phyloP scores from a whole-genome alignment of 345 rosid genomes.

The Hevea brasiliensis region DNA sequence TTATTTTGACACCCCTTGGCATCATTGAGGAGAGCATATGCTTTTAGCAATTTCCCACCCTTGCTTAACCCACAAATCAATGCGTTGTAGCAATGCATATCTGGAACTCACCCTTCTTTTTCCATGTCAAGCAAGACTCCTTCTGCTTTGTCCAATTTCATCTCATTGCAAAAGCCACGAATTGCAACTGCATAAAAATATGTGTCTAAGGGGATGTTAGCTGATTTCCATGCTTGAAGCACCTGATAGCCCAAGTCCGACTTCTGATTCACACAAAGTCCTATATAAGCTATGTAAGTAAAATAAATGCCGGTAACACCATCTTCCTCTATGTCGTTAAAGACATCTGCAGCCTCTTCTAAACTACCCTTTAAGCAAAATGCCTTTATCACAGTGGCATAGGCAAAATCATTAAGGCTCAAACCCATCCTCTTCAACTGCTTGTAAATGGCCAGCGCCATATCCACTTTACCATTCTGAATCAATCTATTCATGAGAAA shows the following conservation, averaged over 20 bases:
- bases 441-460: conserved; percentile 11
- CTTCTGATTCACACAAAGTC: conserved; percentile 14
- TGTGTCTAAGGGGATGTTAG: conserved; percentile 5
- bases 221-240: conserved; percentile 14
- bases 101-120: conserved; percentile 45
- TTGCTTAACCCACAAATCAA: conserved; percentile 56
- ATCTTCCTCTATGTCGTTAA: conserved; percentile 16
- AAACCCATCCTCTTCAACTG: conserved; percentile 23
- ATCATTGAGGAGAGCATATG: conserved; percentile 40
- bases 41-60: conserved; percentile 41
- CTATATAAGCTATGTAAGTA: conserved; percentile 18
- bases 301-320: conserved; percentile 4
- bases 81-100: conserved; percentile 40
- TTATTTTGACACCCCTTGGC: conserved; percentile 49
- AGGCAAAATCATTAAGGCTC: conserved; percentile 17
- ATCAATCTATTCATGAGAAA: conserved; percentile 17
- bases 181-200: conserved; percentile 18
- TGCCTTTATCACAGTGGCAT: conserved; percentile 19
- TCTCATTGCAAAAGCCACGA: conserved; percentile 22
- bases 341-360: conserved; percentile 12
- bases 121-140: conserved; percentile 47
- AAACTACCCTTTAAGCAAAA: conserved; percentile 10
- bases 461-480: conserved; percentile 4
- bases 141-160: conserved; percentile 48
- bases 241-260: conserved; percentile 16